Percentiles rank a stretch among this genome's conserved stretches.
Conservation (phyloP, 495 filamentous ascomycete genomes). For the Cladorrhinum samala region DNA sequence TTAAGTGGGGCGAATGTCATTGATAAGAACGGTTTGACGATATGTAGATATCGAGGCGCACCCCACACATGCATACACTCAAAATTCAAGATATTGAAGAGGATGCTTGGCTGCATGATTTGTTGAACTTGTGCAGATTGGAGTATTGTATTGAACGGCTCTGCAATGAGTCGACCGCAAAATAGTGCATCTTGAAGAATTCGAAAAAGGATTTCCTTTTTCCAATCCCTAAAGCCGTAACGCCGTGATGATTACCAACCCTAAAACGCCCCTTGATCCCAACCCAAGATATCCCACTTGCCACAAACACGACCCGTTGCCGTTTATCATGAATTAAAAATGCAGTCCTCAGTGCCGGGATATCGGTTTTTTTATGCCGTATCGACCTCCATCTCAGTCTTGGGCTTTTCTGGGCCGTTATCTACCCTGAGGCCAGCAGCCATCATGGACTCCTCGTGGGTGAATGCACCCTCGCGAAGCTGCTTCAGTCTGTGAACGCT, state of each 20-base stretch:
- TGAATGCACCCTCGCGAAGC: conserved; percentile 74
- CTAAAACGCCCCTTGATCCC: background rate
- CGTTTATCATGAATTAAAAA: background rate
- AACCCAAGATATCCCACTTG: too few species aligned
- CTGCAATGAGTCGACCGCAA: too few species aligned
- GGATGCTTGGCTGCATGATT: too few species aligned
- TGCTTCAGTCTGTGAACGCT: conserved; percentile 54
- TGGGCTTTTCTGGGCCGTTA: conserved; percentile 21
- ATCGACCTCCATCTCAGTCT: conserved; percentile 20
- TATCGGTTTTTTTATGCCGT: conserved; percentile 12
- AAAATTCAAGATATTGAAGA: too few species aligned
- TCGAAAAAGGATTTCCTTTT: too few species aligned
- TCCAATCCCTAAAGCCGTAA: background rate
- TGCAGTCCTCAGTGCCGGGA: background rate
- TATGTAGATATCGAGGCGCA: background rate
- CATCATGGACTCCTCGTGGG: conserved; percentile 77
- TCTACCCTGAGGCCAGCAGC: conserved; percentile 53
- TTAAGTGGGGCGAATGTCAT: conserved; percentile 1
- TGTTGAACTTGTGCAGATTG: too few species aligned
- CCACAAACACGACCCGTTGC: background rate
- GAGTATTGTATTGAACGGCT: too few species aligned
- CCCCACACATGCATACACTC: too few species aligned
- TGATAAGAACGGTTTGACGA: background rate
- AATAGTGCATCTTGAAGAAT: too few species aligned
- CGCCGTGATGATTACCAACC: background rate